phyloP scores from a whole-genome alignment of 176 grass and related monocot genomes.

The Sorghum bicolor region Sorghum_bicolor_NCBIv3 NC_012873.2:64445501-64446000 shows the following conservation, averaged over 20 bases:
- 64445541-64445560: slow-evolving; percentile 88
- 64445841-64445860: background rate
- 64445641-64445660: background rate
- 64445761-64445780: background rate
- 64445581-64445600: slow-evolving; percentile 74
- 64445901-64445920: slow-evolving; percentile 6
- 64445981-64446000: background rate
- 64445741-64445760: background rate
- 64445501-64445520: slow-evolving; percentile 51
- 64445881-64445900: background rate
- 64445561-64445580: slow-evolving; percentile 88
- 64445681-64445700: background rate
- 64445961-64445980: slow-evolving; percentile 12
- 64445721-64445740: background rate
- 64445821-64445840: background rate
- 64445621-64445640: slow-evolving; percentile 68
- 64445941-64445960: slow-evolving; percentile 19
- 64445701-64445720: background rate
- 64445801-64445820: background rate
- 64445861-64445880: background rate
- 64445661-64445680: background rate
- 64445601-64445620: slow-evolving; percentile 83
- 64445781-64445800: background rate
- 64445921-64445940: background rate
- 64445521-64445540: slow-evolving; percentile 95